Evolutionary conservation across 1,139 yeast genomes (phyloP).

Genomic region (Diutina rugosa): DNA sequence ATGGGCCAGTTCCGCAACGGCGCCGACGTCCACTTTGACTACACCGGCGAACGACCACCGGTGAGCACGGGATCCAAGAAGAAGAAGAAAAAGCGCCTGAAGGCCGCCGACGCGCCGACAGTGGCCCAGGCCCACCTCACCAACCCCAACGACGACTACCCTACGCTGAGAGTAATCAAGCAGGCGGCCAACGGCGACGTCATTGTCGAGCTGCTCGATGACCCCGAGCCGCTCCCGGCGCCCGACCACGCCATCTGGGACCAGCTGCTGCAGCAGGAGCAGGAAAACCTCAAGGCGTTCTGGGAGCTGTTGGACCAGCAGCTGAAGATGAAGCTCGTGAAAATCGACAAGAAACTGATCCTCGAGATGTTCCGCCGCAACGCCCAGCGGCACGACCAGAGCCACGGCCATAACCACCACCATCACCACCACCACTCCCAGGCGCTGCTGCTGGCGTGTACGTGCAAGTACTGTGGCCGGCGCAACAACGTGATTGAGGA

Average conservation of each 20-base stretch:
- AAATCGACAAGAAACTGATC: not conserved
- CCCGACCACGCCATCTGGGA: not conserved
- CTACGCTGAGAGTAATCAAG: slow-evolving; percentile 58
- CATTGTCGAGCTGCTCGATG: slow-evolving; percentile 42
- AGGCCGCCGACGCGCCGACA: slow-evolving; percentile 1
- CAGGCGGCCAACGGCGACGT: slow-evolving; percentile 68
- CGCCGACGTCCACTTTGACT: slow-evolving; percentile 49
- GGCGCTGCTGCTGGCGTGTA: slow-evolving; percentile 3
- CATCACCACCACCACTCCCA: slow-evolving; percentile 2
- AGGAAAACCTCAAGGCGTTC: not conserved
- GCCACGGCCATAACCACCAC: slow-evolving; percentile 5
- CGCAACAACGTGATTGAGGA: slow-evolving; percentile 63
- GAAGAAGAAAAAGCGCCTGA: slow-evolving; percentile 14
- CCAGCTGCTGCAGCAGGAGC: not conserved
- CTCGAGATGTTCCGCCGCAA: not conserved
- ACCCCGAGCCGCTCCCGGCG: slow-evolving; percentile 5
- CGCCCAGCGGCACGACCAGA: not conserved
- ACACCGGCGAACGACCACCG: slow-evolving; percentile 9
- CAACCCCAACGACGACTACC: slow-evolving; percentile 53
- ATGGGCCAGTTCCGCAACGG: slow-evolving; percentile 23
- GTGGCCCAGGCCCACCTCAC: slow-evolving; percentile 14
- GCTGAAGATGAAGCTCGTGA: slow-evolving; percentile 2
- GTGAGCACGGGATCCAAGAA: slow-evolving; percentile 12
- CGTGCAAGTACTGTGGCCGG: slow-evolving; percentile 73
- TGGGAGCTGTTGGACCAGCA: slow-evolving; percentile 3